phyloP scores from a whole-genome alignment of 768 basidiomycete species.

The Pleurotus tuoliensis region DNA sequence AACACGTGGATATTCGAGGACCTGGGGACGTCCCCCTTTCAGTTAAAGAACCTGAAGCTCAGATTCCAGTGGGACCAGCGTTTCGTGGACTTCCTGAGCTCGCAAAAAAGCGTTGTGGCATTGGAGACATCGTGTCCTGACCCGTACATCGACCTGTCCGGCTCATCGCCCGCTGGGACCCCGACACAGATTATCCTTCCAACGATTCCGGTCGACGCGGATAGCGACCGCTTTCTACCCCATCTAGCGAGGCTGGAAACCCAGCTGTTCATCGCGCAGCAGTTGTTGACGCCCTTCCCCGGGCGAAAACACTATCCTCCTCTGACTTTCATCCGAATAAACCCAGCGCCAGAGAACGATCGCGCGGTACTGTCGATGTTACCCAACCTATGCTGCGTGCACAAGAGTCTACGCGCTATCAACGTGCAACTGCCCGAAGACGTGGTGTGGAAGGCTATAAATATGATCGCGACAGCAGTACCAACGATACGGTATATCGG shows the following conservation, averaged over 20 bases:
- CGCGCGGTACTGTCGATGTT: not conserved
- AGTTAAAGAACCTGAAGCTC: not conserved
- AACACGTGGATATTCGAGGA: conserved; percentile 1
- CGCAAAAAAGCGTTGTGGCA: not conserved
- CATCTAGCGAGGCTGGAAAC: not conserved
- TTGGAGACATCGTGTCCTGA: conserved; percentile 4
- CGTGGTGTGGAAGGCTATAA: not conserved
- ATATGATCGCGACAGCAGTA: not conserved
- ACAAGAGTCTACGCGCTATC: not conserved
- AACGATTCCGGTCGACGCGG: not conserved
- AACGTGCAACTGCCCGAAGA: not conserved
- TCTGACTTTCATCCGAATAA: not conserved
- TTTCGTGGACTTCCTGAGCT: not conserved
- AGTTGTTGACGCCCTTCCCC: not conserved
- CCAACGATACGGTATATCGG: not conserved
- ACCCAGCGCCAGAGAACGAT: not conserved
- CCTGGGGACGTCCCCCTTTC: not conserved
- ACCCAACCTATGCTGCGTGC: conserved; percentile 1
- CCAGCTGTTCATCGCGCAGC: conserved; percentile 1
- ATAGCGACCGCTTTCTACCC: not conserved
- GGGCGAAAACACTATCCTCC: conserved; percentile 1
- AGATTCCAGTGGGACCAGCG: not conserved
- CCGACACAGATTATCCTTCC: not conserved
- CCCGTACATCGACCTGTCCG: not conserved
- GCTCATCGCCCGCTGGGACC: not conserved